These are phyloP conservation scores for Aureobasidium mangrovei DNA, from an alignment of 2,329 filamentous ascomycete species.

Conservation along the genomic window DNA sequence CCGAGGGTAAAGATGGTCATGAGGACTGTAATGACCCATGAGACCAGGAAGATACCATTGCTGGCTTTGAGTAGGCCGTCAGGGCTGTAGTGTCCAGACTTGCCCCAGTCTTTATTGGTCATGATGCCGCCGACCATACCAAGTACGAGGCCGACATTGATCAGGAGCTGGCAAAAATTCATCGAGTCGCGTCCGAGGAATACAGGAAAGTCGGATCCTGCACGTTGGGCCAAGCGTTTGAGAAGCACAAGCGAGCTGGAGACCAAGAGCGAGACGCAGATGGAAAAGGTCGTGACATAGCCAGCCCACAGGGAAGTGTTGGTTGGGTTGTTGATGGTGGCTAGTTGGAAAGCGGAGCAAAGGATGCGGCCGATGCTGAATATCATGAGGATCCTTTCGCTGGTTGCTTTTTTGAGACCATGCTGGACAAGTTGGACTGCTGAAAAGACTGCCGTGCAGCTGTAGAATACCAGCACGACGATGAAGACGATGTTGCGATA, in stretches of 20 bases:
- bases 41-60: constrained; percentile 16
- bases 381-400: constrained; percentile 22
- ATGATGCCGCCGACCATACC: constrained; percentile 22
- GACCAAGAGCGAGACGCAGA: constrained; percentile 23
- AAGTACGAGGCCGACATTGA: constrained; percentile 20
- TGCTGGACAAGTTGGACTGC: constrained; percentile 17
- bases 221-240: constrained; percentile 18
- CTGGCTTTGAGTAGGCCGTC: constrained; percentile 18
- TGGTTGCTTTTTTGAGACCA: constrained; percentile 19
- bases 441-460: constrained; percentile 14
- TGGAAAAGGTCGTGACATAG: constrained; percentile 21
- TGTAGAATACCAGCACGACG: constrained; percentile 21
- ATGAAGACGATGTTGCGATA: constrained; percentile 20
- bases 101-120: constrained; percentile 3
- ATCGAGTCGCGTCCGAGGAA: constrained; percentile 15
- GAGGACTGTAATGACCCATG: constrained; percentile 17
- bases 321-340: constrained; percentile 18
- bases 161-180: constrained; percentile 19
- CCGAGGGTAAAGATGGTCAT: constrained; percentile 12
- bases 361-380: constrained; percentile 23
- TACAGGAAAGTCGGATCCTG: constrained; percentile 9
- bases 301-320: constrained; percentile 16
- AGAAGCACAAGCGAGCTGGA: constrained; percentile 22
- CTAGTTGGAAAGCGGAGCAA: constrained; percentile 22
- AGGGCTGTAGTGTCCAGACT: constrained; percentile 16